Conservation (phyloP, 2,329 filamentous ascomycete genomes). For the Diaporthe vaccinii region DNA sequence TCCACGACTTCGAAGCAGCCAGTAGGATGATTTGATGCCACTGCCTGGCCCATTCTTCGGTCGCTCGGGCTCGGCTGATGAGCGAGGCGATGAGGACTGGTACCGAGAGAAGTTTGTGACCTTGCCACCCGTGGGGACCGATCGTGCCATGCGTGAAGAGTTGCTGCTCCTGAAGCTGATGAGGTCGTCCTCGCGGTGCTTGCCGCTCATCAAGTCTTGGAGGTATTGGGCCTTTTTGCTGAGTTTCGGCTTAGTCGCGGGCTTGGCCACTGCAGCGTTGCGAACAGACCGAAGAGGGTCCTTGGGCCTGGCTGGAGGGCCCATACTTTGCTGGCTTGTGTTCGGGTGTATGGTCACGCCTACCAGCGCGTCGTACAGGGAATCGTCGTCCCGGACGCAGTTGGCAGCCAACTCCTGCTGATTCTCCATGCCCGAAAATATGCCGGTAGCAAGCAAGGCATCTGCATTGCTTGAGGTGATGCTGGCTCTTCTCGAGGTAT, state of each 20-base stretch:
- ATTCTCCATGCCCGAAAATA: conserved; percentile 56
- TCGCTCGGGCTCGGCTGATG: conserved; percentile 38
- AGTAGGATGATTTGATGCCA: conserved; percentile 41
- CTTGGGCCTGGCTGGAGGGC: conserved; percentile 40
- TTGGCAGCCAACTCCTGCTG: conserved; percentile 52
- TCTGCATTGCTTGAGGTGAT: conserved; percentile 50
- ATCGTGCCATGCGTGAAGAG: conserved; percentile 39
- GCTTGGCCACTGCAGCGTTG: conserved; percentile 36
- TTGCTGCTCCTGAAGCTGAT: conserved; percentile 41
- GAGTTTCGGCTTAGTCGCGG: conserved; percentile 31
- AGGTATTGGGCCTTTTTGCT: conserved; percentile 40
- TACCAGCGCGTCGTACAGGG: conserved; percentile 39
- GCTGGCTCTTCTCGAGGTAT: conserved; percentile 49
- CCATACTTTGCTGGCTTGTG: conserved; percentile 38
- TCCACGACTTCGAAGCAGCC: conserved; percentile 39
- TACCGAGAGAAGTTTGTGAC: conserved; percentile 41
- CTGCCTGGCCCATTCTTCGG: conserved; percentile 35
- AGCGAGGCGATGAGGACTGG: conserved; percentile 40
- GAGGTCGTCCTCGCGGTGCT: conserved; percentile 40
- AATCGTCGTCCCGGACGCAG: conserved; percentile 51
- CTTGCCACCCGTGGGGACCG: conserved; percentile 33
- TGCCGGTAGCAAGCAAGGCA: conserved; percentile 57
- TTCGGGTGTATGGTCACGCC: conserved; percentile 40
- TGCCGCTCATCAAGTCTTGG: conserved; percentile 37
- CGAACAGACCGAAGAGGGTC: conserved; percentile 40